Percentiles rank a stretch among this genome's conserved stretches.
These are phyloP conservation scores for Petunia axillaris DNA, from an alignment of 257 asterid species.

Conservation along the genomic window DNA sequence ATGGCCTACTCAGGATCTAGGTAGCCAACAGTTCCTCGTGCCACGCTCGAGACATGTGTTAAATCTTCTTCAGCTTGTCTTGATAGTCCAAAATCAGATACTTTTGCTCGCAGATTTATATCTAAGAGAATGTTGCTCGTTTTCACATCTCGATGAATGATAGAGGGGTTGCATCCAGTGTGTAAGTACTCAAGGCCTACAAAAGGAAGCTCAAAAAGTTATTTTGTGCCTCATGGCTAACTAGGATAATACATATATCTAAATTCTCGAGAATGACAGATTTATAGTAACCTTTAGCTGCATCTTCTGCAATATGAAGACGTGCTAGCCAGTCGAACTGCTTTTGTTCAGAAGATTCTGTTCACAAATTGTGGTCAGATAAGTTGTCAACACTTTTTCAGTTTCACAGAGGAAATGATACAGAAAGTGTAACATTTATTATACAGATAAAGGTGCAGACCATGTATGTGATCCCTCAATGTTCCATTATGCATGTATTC, in stretches of 20 bases:
- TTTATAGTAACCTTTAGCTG: slow-evolving; percentile 79
- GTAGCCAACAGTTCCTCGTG: slow-evolving; percentile 96
- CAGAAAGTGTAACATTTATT: neutral
- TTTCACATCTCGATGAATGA: slow-evolving; percentile 94
- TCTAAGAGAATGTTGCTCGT: slow-evolving; percentile 92
- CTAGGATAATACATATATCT: slow-evolving; percentile 9
- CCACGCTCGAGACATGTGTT: slow-evolving; percentile 91
- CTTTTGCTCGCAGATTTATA: slow-evolving; percentile 93
- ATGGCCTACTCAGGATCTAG: slow-evolving; percentile 92
- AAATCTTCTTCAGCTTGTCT: slow-evolving; percentile 97
- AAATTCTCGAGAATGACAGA: neutral
- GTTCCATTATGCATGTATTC: slow-evolving; percentile 99
- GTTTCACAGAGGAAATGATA: neutral
- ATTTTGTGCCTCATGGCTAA: slow-evolving; percentile 4
- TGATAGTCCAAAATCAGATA: slow-evolving; percentile 96
- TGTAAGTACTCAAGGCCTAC: slow-evolving; percentile 94
- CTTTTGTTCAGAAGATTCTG: slow-evolving; percentile 63
- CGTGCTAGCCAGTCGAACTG: slow-evolving; percentile 88
- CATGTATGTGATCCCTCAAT: slow-evolving; percentile 82
- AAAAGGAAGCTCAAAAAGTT: slow-evolving; percentile 9
- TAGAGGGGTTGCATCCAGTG: slow-evolving; percentile 98
- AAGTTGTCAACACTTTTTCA: slow-evolving; percentile 22
- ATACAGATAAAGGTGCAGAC: slow-evolving; percentile 33
- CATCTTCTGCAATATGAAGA: slow-evolving; percentile 87
- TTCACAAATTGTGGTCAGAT: slow-evolving; percentile 22